A percentile compares a stretch with the other conserved stretches of the same genome.
These are phyloP conservation scores for Podaxis carcinomalis DNA, from an alignment of 768 basidiomycete species.

Conservation along the genomic window DNA sequence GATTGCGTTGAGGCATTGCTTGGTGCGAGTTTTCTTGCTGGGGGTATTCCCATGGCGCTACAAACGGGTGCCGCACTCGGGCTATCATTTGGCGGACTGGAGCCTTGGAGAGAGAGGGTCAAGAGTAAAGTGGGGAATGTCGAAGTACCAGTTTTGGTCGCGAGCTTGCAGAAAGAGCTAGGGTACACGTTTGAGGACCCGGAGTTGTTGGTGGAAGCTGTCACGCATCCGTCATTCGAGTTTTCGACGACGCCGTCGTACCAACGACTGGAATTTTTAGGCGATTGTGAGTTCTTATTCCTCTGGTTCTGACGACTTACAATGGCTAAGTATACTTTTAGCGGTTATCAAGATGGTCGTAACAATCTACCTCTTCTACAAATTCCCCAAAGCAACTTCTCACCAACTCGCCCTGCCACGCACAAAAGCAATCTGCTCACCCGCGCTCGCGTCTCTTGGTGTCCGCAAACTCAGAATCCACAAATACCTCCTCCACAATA, in stretches of 20 bases:
- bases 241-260: constrained; percentile 55
- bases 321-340: constrained; percentile 22
- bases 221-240: constrained; percentile 82
- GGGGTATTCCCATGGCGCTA: constrained; percentile 69
- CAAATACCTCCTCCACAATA: constrained; percentile 65
- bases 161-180: constrained; percentile 52
- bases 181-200: constrained; percentile 67
- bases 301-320: not conserved
- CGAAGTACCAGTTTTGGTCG: constrained; percentile 43
- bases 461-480: constrained; percentile 66
- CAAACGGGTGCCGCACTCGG: constrained; percentile 59
- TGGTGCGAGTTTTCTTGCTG: constrained; percentile 71
- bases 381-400: constrained; percentile 69
- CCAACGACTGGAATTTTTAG: constrained; percentile 84
- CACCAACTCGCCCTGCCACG: constrained; percentile 72
- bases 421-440: constrained; percentile 67
- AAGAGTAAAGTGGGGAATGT: constrained; percentile 24
- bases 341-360: constrained; percentile 72
- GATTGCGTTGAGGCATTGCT: constrained; percentile 88
- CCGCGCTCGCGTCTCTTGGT: constrained; percentile 66
- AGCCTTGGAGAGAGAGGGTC: constrained; percentile 67
- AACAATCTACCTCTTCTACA: constrained; percentile 63
- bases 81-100: constrained; percentile 66
- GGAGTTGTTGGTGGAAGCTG: constrained; percentile 66
- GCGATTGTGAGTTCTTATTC: constrained; percentile 61